These are phyloP conservation scores for Suillus fuscotomentosus DNA, from an alignment of 768 basidiomycete genomes.

Conservation along the genomic window DNA sequence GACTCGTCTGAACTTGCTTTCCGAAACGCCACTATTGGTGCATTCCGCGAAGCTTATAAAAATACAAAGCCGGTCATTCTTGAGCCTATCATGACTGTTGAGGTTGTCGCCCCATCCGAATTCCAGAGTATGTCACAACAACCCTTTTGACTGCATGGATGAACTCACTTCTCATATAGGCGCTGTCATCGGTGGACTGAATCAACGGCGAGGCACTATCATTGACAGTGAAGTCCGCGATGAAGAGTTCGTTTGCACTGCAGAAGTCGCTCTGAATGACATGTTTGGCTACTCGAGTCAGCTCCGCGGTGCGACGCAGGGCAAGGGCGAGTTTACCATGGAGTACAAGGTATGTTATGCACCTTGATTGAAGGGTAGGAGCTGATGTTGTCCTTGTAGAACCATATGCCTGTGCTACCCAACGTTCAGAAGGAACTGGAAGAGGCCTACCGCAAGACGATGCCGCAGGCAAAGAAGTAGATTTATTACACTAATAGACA, in stretches of 20 bases:
- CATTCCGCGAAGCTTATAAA: conserved; percentile 87
- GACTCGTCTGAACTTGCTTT: conserved; percentile 98
- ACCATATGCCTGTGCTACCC: conserved; percentile 80
- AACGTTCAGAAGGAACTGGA: conserved; percentile 87
- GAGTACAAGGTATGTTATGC: conserved; percentile 63
- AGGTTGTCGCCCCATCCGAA: conserved; percentile 92
- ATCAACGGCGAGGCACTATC: conserved; percentile 89
- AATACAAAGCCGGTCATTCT: conserved; percentile 78
- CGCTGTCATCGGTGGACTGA: conserved; percentile 91
- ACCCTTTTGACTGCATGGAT: neutral
- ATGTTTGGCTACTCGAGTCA: conserved; percentile 98
- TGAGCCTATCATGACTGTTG: conserved; percentile 99
- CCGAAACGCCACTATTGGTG: conserved; percentile 85
- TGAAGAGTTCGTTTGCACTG: conserved; percentile 90
- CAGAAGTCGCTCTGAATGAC: conserved; percentile 93
- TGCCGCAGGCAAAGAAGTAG: conserved; percentile 72
- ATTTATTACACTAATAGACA: conserved; percentile 8
- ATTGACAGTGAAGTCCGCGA: conserved; percentile 95
- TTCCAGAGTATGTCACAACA: conserved; percentile 73
- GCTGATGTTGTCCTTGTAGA: conserved; percentile 37
- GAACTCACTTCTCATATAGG: conserved; percentile 37
- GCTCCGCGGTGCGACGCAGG: conserved; percentile 91
- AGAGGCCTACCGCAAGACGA: conserved; percentile 80
- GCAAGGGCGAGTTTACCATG: conserved; percentile 90
- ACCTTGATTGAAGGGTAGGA: neutral